A percentile compares a stretch with the other conserved stretches of the same genome.
Conservation (phyloP, 768 basidiomycete species). For the Xerocomus brunneocitrinus region DNA sequence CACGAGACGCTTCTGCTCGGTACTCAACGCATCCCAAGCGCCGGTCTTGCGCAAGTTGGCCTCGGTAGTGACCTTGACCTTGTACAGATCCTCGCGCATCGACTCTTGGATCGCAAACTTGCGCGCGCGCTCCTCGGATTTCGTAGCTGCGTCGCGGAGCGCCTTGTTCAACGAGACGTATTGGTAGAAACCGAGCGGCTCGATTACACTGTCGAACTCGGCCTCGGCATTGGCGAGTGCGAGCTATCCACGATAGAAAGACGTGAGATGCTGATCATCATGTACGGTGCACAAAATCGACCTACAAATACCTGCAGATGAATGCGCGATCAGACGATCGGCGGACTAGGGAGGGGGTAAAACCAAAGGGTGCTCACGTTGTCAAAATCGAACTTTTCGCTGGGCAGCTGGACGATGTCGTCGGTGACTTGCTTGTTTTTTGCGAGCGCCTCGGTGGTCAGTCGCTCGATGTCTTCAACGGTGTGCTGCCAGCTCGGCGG, state of each 20-base stretch:
- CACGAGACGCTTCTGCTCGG: slow-evolving; percentile 72
- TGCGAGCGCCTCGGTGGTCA: slow-evolving; percentile 59
- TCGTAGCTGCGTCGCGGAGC: slow-evolving; percentile 78
- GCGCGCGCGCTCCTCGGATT: slow-evolving; percentile 64
- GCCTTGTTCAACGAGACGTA: slow-evolving; percentile 72
- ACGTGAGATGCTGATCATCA: not conserved
- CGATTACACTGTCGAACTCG: slow-evolving; percentile 44
- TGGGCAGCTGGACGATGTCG: slow-evolving; percentile 54
- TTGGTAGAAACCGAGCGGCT: slow-evolving; percentile 75
- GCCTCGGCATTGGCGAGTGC: slow-evolving; percentile 57
- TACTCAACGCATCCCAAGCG: slow-evolving; percentile 53
- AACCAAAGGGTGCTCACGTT: slow-evolving; percentile 43
- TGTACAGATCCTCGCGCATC: slow-evolving; percentile 79
- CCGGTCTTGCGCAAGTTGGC: slow-evolving; percentile 63
- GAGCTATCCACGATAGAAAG: slow-evolving; percentile 36
- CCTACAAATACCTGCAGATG: slow-evolving; percentile 65
- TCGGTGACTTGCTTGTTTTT: slow-evolving; percentile 55
- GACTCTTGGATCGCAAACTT: slow-evolving; percentile 72
- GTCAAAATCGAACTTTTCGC: slow-evolving; percentile 59
- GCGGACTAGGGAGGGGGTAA: not conserved
- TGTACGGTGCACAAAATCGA: slow-evolving; percentile 12
- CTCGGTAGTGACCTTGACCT: slow-evolving; percentile 64
- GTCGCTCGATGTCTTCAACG: slow-evolving; percentile 51
- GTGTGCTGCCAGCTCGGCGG: slow-evolving; percentile 68
- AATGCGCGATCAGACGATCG: not conserved